A percentile compares a stretch with the other conserved stretches of the same genome.
Evolutionary conservation across 2,329 filamentous ascomycete genomes (phyloP).

Genomic region (Ustilaginoidea virens): DNA sequence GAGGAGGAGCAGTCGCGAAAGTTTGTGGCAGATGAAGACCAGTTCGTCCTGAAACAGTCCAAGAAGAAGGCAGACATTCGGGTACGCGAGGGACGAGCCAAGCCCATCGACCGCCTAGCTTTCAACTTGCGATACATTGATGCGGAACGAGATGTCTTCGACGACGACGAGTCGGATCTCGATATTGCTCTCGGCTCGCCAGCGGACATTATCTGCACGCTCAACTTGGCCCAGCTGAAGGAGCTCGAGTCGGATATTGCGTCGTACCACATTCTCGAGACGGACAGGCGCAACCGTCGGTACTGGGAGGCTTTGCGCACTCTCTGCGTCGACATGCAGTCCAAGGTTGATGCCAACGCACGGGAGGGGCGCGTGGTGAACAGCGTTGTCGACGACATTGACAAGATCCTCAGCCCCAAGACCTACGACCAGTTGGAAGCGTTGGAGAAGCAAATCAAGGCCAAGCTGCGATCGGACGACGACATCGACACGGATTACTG

Average conservation of each 20-base stretch:
- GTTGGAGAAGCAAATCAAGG: conserved; percentile 73
- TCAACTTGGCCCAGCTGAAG: conserved; percentile 49
- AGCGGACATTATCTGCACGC: conserved; percentile 60
- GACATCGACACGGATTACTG: conserved; percentile 95
- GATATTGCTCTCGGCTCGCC: conserved; percentile 67
- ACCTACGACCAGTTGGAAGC: conserved; percentile 71
- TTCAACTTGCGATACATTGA: conserved; percentile 86
- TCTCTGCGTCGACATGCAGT: conserved; percentile 62
- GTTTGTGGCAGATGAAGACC: conserved; percentile 90
- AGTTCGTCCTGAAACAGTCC: conserved; percentile 87
- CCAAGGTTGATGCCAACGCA: conserved; percentile 44
- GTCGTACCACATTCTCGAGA: conserved; percentile 70
- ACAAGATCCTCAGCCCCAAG: conserved; percentile 75
- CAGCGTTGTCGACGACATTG: conserved; percentile 76
- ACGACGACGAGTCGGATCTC: conserved; percentile 64
- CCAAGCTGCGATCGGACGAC: conserved; percentile 76
- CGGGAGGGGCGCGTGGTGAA: conserved; percentile 60
- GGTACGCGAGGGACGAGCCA: conserved; percentile 78
- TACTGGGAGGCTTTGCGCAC: conserved; percentile 89
- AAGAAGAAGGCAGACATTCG: conserved; percentile 97
- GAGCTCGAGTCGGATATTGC: conserved; percentile 72
- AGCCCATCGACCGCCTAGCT: conserved; percentile 84
- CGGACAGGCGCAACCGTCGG: conserved; percentile 58
- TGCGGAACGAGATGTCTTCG: conserved; percentile 66
- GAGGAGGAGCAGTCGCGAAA: conserved; percentile 64